Evolutionary conservation across 164 flowering plant species (phyloP).

Genomic region (Vitis riparia): DNA sequence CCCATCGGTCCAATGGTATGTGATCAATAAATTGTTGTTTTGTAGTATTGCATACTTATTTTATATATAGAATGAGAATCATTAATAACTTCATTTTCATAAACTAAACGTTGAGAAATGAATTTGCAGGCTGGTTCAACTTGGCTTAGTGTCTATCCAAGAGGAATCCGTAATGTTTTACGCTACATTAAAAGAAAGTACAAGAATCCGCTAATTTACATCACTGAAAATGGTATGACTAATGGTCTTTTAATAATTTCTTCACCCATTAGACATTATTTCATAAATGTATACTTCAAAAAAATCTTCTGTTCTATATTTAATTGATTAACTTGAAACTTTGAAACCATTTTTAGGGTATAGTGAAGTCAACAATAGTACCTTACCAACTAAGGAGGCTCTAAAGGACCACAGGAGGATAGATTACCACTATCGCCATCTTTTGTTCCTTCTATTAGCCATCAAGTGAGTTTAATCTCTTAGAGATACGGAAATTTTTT

Average conservation of each 20-base stretch:
- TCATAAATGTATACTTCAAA: no score
- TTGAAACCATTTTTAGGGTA: conserved; percentile 8
- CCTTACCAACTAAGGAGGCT: conserved; percentile 16
- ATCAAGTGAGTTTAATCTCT: conserved; percentile 22
- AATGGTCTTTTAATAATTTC: no score
- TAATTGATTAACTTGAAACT: background rate
- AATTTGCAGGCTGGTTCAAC: conserved; percentile 32
- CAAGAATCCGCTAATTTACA: conserved; percentile 40
- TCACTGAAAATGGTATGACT: conserved; percentile 58
- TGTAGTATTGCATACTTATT: background rate
- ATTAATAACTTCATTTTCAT: no score
- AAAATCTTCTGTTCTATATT: background rate
- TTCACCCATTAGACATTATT: no score
- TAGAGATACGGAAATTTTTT: background rate
- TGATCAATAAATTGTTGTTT: no score
- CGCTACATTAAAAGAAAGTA: conserved; percentile 39
- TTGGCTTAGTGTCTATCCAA: conserved; percentile 47
- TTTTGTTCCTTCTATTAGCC: conserved; percentile 19
- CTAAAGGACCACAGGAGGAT: conserved; percentile 27
- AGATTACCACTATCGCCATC: conserved; percentile 26
- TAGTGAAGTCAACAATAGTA: conserved; percentile 13
- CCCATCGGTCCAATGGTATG: conserved; percentile 38
- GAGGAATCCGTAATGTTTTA: conserved; percentile 40
- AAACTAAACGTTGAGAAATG: background rate
- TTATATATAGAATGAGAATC: no score